These are phyloP conservation scores for Nemania abortiva DNA, from an alignment of 2,329 filamentous ascomycete species.

Conservation along the genomic window DNA sequence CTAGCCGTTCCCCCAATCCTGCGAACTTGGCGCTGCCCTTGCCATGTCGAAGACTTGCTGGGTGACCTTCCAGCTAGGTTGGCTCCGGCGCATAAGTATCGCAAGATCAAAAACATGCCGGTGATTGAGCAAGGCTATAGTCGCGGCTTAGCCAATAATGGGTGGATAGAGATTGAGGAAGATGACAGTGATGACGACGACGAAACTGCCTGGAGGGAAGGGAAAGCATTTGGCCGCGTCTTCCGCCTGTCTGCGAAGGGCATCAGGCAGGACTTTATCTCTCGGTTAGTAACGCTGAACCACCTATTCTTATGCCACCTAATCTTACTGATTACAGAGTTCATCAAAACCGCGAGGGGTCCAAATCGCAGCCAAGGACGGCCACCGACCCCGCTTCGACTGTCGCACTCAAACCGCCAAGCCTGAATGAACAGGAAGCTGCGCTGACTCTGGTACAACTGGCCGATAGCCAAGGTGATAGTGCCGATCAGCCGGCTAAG, in stretches of 20 bases:
- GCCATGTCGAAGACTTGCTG: conserved; percentile 84
- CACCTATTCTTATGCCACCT: conserved; percentile 8
- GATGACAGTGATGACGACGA: conserved; percentile 70
- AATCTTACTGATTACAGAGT: conserved; percentile 47
- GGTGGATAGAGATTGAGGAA: conserved; percentile 76
- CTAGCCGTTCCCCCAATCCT: conserved; percentile 81
- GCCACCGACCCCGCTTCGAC: conserved; percentile 41
- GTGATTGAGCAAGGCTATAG: conserved; percentile 64
- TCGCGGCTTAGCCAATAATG: conserved; percentile 78
- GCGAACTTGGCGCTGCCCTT: conserved; percentile 88
- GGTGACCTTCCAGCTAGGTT: conserved; percentile 66
- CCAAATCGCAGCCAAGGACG: conserved; percentile 9
- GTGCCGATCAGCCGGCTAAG: conserved; percentile 66
- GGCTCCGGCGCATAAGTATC: conserved; percentile 71
- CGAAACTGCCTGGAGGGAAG: conserved; percentile 68
- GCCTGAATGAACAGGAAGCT: conserved; percentile 73
- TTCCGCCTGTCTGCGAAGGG: conserved; percentile 74
- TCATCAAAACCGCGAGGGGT: conserved; percentile 45
- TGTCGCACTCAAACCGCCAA: conserved; percentile 57
- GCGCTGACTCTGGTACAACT: conserved; percentile 73
- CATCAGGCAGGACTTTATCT: conserved; percentile 79
- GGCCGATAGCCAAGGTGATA: conserved; percentile 62
- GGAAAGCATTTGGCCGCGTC: conserved; percentile 71
- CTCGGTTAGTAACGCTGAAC: conserved; percentile 61
- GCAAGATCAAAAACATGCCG: conserved; percentile 68